Evolutionary conservation across 495 filamentous ascomycete genomes (phyloP).

Genomic region (Endocarpon pusillum): DNA sequence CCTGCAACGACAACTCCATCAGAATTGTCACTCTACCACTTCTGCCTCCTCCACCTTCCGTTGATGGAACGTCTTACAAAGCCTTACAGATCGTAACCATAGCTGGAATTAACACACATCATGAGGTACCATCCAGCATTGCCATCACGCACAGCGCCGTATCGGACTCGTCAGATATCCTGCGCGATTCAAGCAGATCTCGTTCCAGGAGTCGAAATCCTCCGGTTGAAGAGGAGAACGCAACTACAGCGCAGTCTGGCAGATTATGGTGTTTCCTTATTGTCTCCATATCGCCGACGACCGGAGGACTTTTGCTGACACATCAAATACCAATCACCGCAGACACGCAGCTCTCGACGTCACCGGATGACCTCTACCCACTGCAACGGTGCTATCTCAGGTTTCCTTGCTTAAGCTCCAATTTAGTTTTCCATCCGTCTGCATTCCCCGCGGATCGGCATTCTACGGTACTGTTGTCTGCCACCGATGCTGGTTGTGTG

Average conservation of each 20-base stretch:
- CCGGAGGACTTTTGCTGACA: constrained; percentile 43
- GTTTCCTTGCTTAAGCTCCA: no score
- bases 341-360: constrained; percentile 10
- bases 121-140: constrained; percentile 43
- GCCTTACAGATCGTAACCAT: constrained; percentile 42
- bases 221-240: no score
- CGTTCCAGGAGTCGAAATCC: constrained; percentile 14
- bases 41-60: constrained; percentile 45
- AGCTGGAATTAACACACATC: constrained; percentile 31
- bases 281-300: constrained; percentile 48
- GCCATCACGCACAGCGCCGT: constrained; percentile 47
- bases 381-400: constrained; percentile 47
- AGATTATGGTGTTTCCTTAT: constrained; percentile 35
- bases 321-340: constrained; percentile 30
- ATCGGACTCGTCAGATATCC: constrained; percentile 12
- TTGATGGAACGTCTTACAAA: constrained; percentile 28
- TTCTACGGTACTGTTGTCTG: constrained; percentile 45
- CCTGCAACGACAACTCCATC: constrained; percentile 52
- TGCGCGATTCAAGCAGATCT: constrained; percentile 13
- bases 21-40: constrained; percentile 58
- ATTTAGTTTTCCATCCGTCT: constrained; percentile 58
- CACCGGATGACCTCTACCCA: constrained; percentile 31
- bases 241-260: constrained; percentile 3
- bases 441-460: constrained; percentile 38
- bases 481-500: constrained; percentile 48